Conservation (phyloP, 345 rosid genomes). For the Xanthoceras sorbifolium region DNA sequence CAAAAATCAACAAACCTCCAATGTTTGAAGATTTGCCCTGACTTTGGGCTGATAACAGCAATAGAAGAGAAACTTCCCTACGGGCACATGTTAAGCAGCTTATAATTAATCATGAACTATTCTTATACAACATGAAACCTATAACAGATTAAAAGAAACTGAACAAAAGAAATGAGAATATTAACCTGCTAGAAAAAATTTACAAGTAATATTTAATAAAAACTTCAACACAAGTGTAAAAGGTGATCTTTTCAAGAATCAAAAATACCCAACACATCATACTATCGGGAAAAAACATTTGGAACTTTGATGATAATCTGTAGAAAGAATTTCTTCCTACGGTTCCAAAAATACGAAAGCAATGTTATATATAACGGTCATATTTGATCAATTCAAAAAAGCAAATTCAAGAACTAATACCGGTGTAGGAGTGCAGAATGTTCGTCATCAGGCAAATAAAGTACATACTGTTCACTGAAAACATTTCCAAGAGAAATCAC, state of each 20-base stretch:
- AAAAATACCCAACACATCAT: slow-evolving; percentile 2
- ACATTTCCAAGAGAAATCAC: slow-evolving; percentile 85
- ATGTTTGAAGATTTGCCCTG: slow-evolving; percentile 1
- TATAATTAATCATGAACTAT: background rate
- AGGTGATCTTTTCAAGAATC: background rate
- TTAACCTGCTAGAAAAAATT: background rate
- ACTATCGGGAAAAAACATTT: background rate
- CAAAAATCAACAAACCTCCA: background rate
- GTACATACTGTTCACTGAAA: slow-evolving; percentile 76
- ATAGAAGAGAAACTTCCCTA: background rate
- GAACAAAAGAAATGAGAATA: background rate
- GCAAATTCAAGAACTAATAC: slow-evolving; percentile 39
- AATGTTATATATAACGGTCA: background rate
- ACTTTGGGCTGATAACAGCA: background rate
- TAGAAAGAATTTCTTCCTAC: background rate
- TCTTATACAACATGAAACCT: background rate
- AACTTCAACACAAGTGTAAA: background rate
- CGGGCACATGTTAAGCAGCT: background rate
- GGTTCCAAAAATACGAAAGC: background rate
- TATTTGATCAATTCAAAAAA: slow-evolving; percentile 14
- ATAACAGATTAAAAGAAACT: background rate
- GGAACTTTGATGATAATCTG: background rate
- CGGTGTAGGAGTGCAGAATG: slow-evolving; percentile 91
- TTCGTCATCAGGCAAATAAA: slow-evolving; percentile 75
- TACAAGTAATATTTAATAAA: background rate